These are phyloP conservation scores for Umbelopsis ramanniana DNA, from an alignment of 192 early-diverging fungal genomes.

Conservation along the genomic window DNA sequence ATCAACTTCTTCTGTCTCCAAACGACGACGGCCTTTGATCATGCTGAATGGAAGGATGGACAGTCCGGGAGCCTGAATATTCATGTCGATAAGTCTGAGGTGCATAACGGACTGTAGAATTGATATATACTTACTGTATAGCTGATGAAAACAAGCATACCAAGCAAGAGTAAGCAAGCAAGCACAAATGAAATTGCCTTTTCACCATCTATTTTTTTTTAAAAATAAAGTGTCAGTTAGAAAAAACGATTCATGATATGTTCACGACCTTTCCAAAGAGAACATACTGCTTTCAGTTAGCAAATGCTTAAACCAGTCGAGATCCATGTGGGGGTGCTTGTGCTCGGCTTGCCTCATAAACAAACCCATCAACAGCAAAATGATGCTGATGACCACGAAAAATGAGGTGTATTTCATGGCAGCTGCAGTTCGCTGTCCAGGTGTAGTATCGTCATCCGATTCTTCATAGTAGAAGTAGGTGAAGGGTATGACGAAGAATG, in stretches of 20 bases:
- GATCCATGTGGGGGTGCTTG: conserved; percentile 36
- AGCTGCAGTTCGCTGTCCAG: conserved; percentile 38
- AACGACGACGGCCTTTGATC: conserved; percentile 34
- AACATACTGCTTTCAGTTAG: conserved; percentile 49
- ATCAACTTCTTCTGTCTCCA: conserved; percentile 36
- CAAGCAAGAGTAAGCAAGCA: conserved; percentile 50
- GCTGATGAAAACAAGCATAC: conserved; percentile 55
- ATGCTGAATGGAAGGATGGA: conserved; percentile 39
- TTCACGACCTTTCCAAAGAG: background rate
- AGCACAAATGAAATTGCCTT: conserved; percentile 54
- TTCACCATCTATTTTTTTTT: conserved; percentile 34
- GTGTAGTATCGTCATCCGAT: conserved; percentile 48
- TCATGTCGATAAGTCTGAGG: conserved; percentile 30
- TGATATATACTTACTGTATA: conserved; percentile 53
- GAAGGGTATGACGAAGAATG: conserved; percentile 60
- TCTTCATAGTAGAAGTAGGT: conserved; percentile 69
- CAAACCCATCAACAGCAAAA: conserved; percentile 53
- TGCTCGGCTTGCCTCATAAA: conserved; percentile 48
- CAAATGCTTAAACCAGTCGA: conserved; percentile 58
- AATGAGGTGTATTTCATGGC: conserved; percentile 62
- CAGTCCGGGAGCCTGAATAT: conserved; percentile 39
- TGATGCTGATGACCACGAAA: conserved; percentile 51
- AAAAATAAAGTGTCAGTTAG: conserved; percentile 26
- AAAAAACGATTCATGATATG: background rate
- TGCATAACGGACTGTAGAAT: conserved; percentile 32